Evolutionary conservation across 495 filamentous ascomycete species (phyloP).

Genomic region (Aspergillus biplanus): DNA sequence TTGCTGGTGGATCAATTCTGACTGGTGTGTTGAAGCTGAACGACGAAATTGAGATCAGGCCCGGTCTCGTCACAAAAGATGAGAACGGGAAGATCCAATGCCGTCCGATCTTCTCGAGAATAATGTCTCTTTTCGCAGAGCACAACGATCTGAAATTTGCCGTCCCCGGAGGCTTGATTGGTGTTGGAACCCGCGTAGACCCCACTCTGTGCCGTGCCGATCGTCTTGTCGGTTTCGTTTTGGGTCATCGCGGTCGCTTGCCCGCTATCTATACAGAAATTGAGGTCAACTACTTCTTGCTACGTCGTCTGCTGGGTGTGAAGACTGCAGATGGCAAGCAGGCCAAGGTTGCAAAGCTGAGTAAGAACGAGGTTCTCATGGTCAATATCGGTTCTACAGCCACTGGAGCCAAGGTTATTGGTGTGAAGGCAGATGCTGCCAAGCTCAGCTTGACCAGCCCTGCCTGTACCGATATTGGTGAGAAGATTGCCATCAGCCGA

Average conservation of each 20-base stretch:
- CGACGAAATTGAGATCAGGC: slow-evolving; percentile 97
- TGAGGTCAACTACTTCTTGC: slow-evolving; percentile 98
- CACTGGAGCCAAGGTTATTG: slow-evolving; percentile 91
- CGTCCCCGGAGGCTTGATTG: slow-evolving; percentile 93
- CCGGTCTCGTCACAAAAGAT: slow-evolving; percentile 92
- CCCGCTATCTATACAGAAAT: slow-evolving; percentile 96
- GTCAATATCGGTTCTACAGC: slow-evolving; percentile 98
- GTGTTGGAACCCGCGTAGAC: slow-evolving; percentile 96
- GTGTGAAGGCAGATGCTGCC: slow-evolving; percentile 95
- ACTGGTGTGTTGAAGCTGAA: slow-evolving; percentile 94
- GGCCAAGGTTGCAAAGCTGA: slow-evolving; percentile 95
- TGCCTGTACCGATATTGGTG: slow-evolving; percentile 89
- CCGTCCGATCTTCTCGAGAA: slow-evolving; percentile 92
- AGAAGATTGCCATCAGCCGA: slow-evolving; percentile 95
- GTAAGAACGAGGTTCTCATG: slow-evolving; percentile 98
- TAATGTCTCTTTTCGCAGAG: slow-evolving; percentile 94
- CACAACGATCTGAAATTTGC: slow-evolving; percentile 98
- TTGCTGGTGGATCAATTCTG: slow-evolving; percentile 94
- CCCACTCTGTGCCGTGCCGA: slow-evolving; percentile 97
- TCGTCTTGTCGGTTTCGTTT: slow-evolving; percentile 96
- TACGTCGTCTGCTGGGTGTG: slow-evolving; percentile 91
- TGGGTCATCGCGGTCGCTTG: slow-evolving; percentile 87
- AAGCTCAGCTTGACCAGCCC: slow-evolving; percentile 87
- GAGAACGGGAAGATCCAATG: slow-evolving; percentile 93
- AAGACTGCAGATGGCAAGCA: slow-evolving; percentile 98